Evolutionary conservation across 164 flowering plant genomes (phyloP).

Genomic region (Cinnamomum micranthum): DNA sequence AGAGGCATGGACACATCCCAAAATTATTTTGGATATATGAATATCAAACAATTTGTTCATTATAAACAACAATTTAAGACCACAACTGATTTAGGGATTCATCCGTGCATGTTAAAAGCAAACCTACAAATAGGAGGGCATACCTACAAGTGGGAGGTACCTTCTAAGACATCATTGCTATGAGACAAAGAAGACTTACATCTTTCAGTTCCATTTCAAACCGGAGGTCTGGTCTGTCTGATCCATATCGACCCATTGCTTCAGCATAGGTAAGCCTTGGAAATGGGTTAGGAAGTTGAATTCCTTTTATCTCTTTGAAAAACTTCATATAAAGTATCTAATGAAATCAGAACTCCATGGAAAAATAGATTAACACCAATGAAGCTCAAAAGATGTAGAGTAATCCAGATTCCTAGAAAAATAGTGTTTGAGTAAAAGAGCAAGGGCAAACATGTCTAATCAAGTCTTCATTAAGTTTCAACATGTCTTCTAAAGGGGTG

Average conservation of each 20-base stretch:
- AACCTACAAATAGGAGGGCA: background rate
- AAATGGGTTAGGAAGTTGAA: slow-evolving; percentile 80
- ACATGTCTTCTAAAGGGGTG: slow-evolving; percentile 82
- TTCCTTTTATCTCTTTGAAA: slow-evolving; percentile 69
- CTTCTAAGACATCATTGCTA: background rate
- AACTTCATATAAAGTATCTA: slow-evolving; percentile 45
- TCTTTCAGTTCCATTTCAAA: slow-evolving; percentile 85
- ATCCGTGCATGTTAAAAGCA: background rate
- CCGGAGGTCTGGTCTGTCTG: slow-evolving; percentile 90
- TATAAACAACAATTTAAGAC: background rate
- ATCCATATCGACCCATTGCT: slow-evolving; percentile 85
- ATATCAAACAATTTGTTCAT: background rate
- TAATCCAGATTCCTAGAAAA: background rate
- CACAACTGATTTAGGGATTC: background rate
- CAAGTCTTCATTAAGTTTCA: slow-evolving; percentile 86
- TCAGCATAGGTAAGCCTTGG: slow-evolving; percentile 94
- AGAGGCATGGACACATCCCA: background rate
- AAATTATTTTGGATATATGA: background rate
- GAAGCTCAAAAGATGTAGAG: background rate
- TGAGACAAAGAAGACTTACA: slow-evolving; percentile 32
- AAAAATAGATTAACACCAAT: background rate
- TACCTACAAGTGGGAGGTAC: background rate
- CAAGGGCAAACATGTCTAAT: slow-evolving; percentile 65
- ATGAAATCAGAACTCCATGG: background rate
- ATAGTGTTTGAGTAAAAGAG: background rate